A percentile compares a stretch with the other conserved stretches of the same genome.
Evolutionary conservation across 331 rosid species (phyloP).

Genomic region (Quercus lobata): DNA sequence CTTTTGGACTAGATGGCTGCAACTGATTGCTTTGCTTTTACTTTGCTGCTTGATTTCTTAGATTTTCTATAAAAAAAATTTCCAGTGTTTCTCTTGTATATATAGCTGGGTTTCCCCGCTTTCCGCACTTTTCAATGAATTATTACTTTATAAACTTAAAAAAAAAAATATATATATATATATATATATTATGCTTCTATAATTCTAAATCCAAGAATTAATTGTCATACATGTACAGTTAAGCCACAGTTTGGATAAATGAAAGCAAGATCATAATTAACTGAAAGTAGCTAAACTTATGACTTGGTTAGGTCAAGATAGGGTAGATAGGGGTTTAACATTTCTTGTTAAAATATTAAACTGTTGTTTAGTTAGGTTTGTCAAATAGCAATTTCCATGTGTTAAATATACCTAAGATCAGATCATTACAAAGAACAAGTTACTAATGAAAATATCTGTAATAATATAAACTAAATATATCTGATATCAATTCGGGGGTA

Average conservation of each 20-base stretch:
- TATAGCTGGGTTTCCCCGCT: neutral
- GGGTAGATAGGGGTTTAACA: too few relatives aligned
- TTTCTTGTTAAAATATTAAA: too few relatives aligned
- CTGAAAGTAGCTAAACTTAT: neutral
- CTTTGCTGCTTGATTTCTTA: neutral
- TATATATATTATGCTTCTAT: neutral
- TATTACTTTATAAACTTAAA: neutral
- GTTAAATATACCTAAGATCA: neutral
- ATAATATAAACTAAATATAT: neutral
- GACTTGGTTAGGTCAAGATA: neutral
- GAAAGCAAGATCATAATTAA: neutral
- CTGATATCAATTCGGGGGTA: neutral
- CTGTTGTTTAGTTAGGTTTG: too few relatives aligned
- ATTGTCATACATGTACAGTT: neutral
- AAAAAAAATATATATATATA: neutral
- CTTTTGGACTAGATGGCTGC: neutral
- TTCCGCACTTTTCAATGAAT: neutral
- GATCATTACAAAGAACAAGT: neutral
- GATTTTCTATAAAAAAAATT: neutral
- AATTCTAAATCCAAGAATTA: neutral
- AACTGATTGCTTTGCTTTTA: neutral
- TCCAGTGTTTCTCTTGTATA: neutral
- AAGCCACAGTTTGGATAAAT: neutral
- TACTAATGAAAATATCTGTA: neutral
- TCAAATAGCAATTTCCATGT: neutral